Evolutionary conservation across 306 rosid species (phyloP).

Genomic region (Hippophae rhamnoides): DNA sequence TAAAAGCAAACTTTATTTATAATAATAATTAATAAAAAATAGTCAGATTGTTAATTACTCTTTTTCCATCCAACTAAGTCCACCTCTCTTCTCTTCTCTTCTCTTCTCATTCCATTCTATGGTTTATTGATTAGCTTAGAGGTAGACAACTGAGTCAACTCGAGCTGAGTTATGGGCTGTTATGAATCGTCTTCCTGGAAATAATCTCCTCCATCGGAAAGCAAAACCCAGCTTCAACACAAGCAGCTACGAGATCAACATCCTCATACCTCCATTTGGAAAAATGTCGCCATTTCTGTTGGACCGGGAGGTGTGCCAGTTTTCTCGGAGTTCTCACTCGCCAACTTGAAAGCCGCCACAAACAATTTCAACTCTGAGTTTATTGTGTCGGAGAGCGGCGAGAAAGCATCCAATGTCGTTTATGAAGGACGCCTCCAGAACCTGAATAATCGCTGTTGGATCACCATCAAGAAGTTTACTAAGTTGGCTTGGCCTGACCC

Average conservation of each 20-base stretch:
- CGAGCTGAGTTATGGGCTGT: conserved; percentile 54
- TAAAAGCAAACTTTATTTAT: too few species aligned
- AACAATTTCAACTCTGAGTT: conserved; percentile 64
- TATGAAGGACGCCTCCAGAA: conserved; percentile 62
- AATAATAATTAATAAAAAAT: too few species aligned
- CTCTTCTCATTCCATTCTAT: background rate
- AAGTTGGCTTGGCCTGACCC: conserved; percentile 76
- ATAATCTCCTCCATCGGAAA: background rate
- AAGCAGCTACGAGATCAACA: conserved; percentile 12
- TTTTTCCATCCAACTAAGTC: background rate
- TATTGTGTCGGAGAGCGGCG: conserved; percentile 83
- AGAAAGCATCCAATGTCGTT: conserved; percentile 70
- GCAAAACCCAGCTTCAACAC: conserved; percentile 5
- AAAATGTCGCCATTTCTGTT: conserved; percentile 10
- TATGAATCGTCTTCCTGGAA: conserved; percentile 32
- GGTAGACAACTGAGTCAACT: conserved; percentile 27
- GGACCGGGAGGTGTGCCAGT: conserved; percentile 21
- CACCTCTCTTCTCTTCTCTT: background rate
- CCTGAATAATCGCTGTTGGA: conserved; percentile 40
- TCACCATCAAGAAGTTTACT: conserved; percentile 68
- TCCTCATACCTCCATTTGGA: conserved; percentile 32
- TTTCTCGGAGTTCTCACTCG: conserved; percentile 55
- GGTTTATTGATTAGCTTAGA: background rate
- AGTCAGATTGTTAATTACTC: too few species aligned
- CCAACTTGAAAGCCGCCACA: conserved; percentile 61